phyloP scores from a whole-genome alignment of 768 basidiomycete species.

The Kwoniella mangroviensis region DNA sequence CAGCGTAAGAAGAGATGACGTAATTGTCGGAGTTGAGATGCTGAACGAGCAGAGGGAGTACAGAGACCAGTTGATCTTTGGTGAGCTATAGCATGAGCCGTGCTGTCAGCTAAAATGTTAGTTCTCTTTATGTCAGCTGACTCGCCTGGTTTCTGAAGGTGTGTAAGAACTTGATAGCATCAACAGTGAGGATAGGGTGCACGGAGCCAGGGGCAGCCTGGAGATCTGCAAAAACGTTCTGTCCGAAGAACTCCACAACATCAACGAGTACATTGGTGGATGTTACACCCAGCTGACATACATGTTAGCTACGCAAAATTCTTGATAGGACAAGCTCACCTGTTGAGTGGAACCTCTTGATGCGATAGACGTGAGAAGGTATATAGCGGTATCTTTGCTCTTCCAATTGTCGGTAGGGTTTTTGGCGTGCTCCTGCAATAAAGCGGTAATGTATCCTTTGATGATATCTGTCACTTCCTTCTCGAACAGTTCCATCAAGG shows the following conservation, averaged over 20 bases:
- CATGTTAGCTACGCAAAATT: not conserved
- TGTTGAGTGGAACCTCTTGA: constrained; percentile 83
- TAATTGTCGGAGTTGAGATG: constrained; percentile 84
- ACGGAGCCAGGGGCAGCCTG: constrained; percentile 70
- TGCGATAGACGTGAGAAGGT: constrained; percentile 89
- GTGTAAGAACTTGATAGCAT: constrained; percentile 91
- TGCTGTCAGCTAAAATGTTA: constrained; percentile 7
- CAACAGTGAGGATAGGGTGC: constrained; percentile 90
- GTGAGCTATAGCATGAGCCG: constrained; percentile 66
- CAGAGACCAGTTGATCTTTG: constrained; percentile 88
- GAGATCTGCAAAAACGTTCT: constrained; percentile 85
- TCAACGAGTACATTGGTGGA: constrained; percentile 89
- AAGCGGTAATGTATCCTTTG: constrained; percentile 77
- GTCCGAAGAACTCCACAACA: constrained; percentile 92
- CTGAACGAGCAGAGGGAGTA: constrained; percentile 80
- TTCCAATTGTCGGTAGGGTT: constrained; percentile 73
- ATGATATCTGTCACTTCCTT: constrained; percentile 85
- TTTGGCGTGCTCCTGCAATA: constrained; percentile 69
- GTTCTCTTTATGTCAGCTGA: not conserved
- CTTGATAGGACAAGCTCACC: constrained; percentile 60
- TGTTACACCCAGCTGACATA: constrained; percentile 80
- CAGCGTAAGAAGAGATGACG: constrained; percentile 93
- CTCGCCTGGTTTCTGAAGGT: constrained; percentile 94
- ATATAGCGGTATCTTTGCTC: constrained; percentile 90
- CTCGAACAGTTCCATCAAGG: constrained; percentile 79